Conservation (phyloP, 2,329 filamentous ascomycete genomes). For the Kalmusia sp. region DNA sequence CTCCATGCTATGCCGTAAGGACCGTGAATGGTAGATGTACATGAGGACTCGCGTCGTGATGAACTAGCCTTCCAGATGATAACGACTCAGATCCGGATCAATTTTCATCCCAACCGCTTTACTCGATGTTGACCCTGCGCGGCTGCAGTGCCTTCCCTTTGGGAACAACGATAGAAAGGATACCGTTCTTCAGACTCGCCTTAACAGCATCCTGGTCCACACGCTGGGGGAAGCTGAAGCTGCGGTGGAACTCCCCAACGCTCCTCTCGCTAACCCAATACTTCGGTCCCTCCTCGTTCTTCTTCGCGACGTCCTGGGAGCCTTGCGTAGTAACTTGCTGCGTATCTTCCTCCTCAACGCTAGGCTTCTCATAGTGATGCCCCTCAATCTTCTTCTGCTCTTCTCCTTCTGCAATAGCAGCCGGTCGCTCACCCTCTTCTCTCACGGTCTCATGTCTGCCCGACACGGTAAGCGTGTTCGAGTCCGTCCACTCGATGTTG, state of each 20-base stretch:
- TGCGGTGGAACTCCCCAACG: conserved; percentile 65
- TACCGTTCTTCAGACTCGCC: conserved; percentile 66
- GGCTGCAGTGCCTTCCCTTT: conserved; percentile 58
- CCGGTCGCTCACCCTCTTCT: conserved; percentile 61
- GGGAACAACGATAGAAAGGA: conserved; percentile 64
- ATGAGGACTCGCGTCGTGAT: neutral
- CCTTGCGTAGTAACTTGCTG: conserved; percentile 36
- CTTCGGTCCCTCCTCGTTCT: conserved; percentile 55
- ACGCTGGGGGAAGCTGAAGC: conserved; percentile 64
- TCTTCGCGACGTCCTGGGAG: conserved; percentile 48
- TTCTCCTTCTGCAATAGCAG: conserved; percentile 43
- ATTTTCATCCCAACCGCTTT: conserved; percentile 30
- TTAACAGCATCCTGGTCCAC: conserved; percentile 68
- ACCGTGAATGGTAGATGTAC: neutral
- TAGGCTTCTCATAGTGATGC: conserved; percentile 55
- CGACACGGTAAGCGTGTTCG: conserved; percentile 73
- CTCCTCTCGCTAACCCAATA: conserved; percentile 74
- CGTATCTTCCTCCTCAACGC: conserved; percentile 68
- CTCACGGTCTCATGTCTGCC: conserved; percentile 72
- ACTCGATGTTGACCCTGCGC: conserved; percentile 65
- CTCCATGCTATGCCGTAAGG: no score
- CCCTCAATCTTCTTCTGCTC: conserved; percentile 45
- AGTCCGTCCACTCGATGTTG: conserved; percentile 79
- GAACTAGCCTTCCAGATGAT: neutral
- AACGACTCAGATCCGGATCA: neutral